Percentiles rank a stretch among this genome's conserved stretches.
phyloP scores from a whole-genome alignment of 768 basidiomycete genomes.

The Lactarius sanguifluus region DNA sequence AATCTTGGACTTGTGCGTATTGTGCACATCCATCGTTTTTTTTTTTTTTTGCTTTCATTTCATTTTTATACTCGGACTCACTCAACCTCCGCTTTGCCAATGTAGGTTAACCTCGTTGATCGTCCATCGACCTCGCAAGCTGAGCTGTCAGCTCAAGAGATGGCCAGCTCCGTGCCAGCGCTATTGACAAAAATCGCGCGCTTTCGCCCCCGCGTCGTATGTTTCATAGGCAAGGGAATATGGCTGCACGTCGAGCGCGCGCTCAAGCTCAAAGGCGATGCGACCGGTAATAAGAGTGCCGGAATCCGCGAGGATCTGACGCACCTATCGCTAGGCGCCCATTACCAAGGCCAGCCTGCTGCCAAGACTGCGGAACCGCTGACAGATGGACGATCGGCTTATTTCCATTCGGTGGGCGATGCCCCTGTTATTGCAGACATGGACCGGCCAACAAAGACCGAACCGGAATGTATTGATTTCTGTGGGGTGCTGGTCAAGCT shows the following conservation, averaged over 20 bases:
- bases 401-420: background rate
- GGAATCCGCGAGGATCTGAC: background rate
- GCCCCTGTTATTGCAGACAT: background rate
- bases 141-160: conserved; percentile 55
- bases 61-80: background rate
- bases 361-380: background rate
- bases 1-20: conserved; percentile 63
- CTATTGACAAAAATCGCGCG: conserved; percentile 59
- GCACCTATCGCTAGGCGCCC: background rate
- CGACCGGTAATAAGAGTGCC: background rate
- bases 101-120: conserved; percentile 73
- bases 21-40: background rate
- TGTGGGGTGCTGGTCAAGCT: too few relatives aligned
- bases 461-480: background rate
- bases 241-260: conserved; percentile 45
- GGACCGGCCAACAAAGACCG: conserved; percentile 8
- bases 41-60: background rate
- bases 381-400: background rate
- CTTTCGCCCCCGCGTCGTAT: conserved; percentile 63
- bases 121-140: conserved; percentile 64
- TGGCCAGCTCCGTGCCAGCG: conserved; percentile 50
- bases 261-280: conserved; percentile 5
- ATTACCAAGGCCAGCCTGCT: background rate
- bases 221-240: conserved; percentile 78
- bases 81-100: background rate